These are phyloP conservation scores for Tetrapisispora fleetii DNA, from an alignment of 805 yeast species.

Conservation along the genomic window DNA sequence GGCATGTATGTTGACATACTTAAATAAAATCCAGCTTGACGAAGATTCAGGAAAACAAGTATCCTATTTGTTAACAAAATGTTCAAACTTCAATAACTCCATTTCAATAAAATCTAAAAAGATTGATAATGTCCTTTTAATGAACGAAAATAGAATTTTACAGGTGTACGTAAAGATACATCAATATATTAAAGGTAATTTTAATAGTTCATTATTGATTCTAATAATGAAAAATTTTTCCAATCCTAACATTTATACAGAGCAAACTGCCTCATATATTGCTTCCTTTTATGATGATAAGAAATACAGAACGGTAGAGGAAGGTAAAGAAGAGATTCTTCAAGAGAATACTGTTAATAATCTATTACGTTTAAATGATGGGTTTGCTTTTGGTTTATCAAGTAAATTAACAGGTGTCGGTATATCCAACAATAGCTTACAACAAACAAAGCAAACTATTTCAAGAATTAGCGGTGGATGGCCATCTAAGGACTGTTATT, in stretches of 20 bases:
- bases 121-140: constrained; percentile 25
- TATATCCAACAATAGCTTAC: constrained; percentile 32
- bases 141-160: constrained; percentile 35
- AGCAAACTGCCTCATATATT: constrained; percentile 3
- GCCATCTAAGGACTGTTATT: constrained; percentile 21
- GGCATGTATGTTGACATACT: constrained; percentile 45
- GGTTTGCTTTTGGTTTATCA: constrained; percentile 44
- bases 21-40: constrained; percentile 33
- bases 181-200: constrained; percentile 26
- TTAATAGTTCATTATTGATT: constrained; percentile 35
- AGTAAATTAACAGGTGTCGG: constrained; percentile 34
- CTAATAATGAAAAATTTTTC: constrained; percentile 35
- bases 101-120: constrained; percentile 18
- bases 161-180: constrained; percentile 36
- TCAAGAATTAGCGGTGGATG: constrained; percentile 24
- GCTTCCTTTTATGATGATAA: constrained; percentile 10
- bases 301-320: constrained; percentile 11
- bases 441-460: constrained; percentile 8
- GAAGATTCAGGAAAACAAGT: constrained; percentile 37
- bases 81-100: constrained; percentile 28
- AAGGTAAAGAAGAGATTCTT: constrained; percentile 7
- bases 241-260: constrained; percentile 32
- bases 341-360: constrained; percentile 16
- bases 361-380: constrained; percentile 28
- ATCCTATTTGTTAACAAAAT: constrained; percentile 40